phyloP scores from a whole-genome alignment of 495 filamentous ascomycete genomes.

The Chaetomium tenue region DNA sequence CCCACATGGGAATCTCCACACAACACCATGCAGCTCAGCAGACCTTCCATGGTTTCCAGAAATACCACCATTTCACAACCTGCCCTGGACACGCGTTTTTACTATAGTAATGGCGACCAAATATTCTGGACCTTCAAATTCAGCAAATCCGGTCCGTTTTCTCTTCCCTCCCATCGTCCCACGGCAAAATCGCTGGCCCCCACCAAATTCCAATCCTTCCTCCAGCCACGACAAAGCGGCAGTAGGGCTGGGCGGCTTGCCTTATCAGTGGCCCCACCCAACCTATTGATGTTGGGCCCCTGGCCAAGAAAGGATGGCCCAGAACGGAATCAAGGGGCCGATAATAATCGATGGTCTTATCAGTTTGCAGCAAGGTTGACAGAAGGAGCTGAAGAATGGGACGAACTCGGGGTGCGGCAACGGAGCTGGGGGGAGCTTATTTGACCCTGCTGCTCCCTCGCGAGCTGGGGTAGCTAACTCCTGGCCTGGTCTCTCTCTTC shows the following conservation, averaged over 20 bases:
- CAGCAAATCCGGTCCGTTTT: too few species aligned
- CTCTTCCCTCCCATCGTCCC: too few species aligned
- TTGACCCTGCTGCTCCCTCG: conserved; percentile 31
- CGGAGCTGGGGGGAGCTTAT: conserved; percentile 20
- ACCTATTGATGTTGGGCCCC: background rate
- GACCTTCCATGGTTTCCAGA: too few species aligned
- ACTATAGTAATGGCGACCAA: too few species aligned
- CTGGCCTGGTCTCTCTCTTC: background rate
- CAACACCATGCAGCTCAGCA: too few species aligned
- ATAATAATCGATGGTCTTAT: conserved; percentile 14
- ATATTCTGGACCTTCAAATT: too few species aligned
- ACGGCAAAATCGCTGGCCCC: background rate
- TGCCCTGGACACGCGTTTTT: too few species aligned
- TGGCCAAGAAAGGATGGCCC: background rate
- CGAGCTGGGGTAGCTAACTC: background rate
- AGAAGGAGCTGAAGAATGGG: background rate
- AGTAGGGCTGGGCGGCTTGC: background rate
- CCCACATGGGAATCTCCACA: too few species aligned
- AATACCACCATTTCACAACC: too few species aligned
- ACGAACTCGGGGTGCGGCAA: background rate
- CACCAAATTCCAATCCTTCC: too few species aligned
- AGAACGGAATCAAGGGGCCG: conserved; percentile 1
- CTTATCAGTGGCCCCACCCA: conserved; percentile 13
- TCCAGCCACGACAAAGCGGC: background rate
- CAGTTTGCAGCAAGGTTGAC: background rate